phyloP scores from a whole-genome alignment of 805 yeast genomes.

The Vanderwaltozyma polyspora region DNA sequence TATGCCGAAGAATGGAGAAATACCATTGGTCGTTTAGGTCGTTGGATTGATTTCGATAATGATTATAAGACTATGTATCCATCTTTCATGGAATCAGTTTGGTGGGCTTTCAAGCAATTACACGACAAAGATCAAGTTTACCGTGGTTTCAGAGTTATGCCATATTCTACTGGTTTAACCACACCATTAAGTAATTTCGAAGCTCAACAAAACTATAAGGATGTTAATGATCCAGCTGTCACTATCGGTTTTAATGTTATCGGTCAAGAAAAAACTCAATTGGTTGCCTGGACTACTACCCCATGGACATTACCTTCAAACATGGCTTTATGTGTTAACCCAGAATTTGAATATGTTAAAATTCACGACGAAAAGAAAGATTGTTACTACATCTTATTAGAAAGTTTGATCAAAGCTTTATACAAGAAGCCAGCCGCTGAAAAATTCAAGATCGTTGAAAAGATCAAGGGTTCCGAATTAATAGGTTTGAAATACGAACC shows the following conservation, averaged over 20 bases:
- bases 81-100: slow-evolving; percentile 91
- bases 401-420: slow-evolving; percentile 66
- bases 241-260: slow-evolving; percentile 78
- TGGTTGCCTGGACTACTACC: slow-evolving; percentile 98
- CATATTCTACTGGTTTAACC: slow-evolving; percentile 94
- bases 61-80: slow-evolving; percentile 97
- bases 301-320: slow-evolving; percentile 99
- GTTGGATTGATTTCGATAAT: slow-evolving; percentile 99
- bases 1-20: slow-evolving; percentile 92
- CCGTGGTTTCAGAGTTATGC: slow-evolving; percentile 96
- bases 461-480: slow-evolving; percentile 66
- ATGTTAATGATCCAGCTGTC: slow-evolving; percentile 92
- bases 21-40: slow-evolving; percentile 87
- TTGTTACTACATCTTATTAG: slow-evolving; percentile 72
- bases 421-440: slow-evolving; percentile 94
- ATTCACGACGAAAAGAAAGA: slow-evolving; percentile 82
- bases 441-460: slow-evolving; percentile 72
- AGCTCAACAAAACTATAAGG: slow-evolving; percentile 97
- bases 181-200: slow-evolving; percentile 96
- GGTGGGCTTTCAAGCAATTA: slow-evolving; percentile 97
- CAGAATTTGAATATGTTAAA: slow-evolving; percentile 83
- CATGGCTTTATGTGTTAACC: slow-evolving; percentile 83
- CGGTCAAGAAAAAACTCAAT: slow-evolving; percentile 68
- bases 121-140: slow-evolving; percentile 81
- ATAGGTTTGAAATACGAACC: slow-evolving; percentile 77